A percentile compares a stretch with the other conserved stretches of the same genome.
Conservation (phyloP, 768 basidiomycete genomes). For the Hericium erinaceus region DNA sequence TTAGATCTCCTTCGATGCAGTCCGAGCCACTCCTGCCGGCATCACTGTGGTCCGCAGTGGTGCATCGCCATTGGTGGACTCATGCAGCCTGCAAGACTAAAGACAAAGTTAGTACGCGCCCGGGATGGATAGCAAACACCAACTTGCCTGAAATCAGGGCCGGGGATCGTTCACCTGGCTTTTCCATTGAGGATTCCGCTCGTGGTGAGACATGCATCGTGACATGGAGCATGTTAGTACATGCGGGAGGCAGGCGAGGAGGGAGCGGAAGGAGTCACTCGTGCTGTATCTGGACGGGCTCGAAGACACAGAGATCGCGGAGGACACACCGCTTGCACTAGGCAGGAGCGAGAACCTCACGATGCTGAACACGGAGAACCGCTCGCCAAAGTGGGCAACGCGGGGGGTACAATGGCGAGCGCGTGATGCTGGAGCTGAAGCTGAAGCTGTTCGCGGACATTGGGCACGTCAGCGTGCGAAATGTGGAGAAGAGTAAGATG, state of each 20-base stretch:
- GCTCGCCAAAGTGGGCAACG: slow-evolving; percentile 82
- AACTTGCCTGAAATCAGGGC: no score
- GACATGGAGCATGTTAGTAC: no score
- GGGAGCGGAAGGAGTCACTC: slow-evolving; percentile 35
- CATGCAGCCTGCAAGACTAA: no score
- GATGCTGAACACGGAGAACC: slow-evolving; percentile 48
- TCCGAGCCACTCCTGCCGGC: no score
- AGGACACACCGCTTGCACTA: slow-evolving; percentile 56
- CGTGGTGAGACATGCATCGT: no score
- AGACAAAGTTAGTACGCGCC: no score
- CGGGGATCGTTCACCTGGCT: no score
- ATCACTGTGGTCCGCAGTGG: no score
- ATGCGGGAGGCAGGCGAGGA: slow-evolving; percentile 33
- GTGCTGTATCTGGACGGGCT: slow-evolving; percentile 55
- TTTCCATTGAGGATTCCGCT: no score
- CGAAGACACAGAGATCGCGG: slow-evolving; percentile 27
- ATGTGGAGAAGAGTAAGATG: slow-evolving; percentile 88
- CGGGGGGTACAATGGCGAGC: slow-evolving; percentile 62
- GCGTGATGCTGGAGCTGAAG: slow-evolving; percentile 74
- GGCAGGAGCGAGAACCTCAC: slow-evolving; percentile 45
- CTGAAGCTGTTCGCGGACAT: slow-evolving; percentile 91
- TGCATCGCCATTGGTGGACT: no score
- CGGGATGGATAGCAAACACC: no score
- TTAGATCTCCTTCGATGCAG: no score
- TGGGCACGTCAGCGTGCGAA: slow-evolving; percentile 92